A percentile compares a stretch with the other conserved stretches of the same genome.
Evolutionary conservation across 169 alveolate genomes (phyloP).

Genomic region (Eimeria zaria): DNA sequence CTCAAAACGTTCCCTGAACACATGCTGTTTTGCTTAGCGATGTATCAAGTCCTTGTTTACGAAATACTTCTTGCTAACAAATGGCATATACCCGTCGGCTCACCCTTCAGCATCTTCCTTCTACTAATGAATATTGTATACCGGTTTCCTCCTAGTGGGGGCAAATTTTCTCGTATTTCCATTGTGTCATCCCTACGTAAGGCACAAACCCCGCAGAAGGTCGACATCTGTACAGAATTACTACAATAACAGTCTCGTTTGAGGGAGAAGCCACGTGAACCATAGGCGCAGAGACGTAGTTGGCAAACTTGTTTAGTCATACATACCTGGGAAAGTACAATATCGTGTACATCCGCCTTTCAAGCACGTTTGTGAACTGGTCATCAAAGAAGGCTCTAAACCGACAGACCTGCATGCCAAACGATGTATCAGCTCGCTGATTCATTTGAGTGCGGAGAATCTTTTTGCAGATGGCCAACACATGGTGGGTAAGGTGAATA

Average conservation of each 20-base stretch:
- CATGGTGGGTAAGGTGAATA: not conserved
- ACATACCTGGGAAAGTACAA: constrained; percentile 58
- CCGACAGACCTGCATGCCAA: constrained; percentile 54
- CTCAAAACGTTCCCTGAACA: not conserved
- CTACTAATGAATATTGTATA: constrained; percentile 35
- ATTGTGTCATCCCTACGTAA: constrained; percentile 17
- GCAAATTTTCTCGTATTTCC: constrained; percentile 52
- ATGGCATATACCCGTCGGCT: not conserved
- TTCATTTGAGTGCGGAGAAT: not conserved
- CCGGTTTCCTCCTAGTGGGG: constrained; percentile 3
- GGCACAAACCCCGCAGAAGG: not conserved
- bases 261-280: not conserved
- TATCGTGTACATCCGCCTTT: constrained; percentile 31
- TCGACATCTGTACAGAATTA: not conserved
- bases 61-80: not conserved
- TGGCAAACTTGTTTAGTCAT: not conserved
- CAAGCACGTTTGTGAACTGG: constrained; percentile 29
- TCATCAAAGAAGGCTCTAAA: constrained; percentile 40
- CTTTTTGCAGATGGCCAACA: not conserved
- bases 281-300: not conserved
- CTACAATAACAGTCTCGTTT: not conserved
- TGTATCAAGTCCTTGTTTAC: not conserved
- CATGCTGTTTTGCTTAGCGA: not conserved
- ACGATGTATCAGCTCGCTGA: not conserved
- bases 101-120: constrained; percentile 25